These are phyloP conservation scores for Akanthomyces uredinophilus DNA, from an alignment of 2,329 filamentous ascomycete species.

Conservation along the genomic window DNA sequence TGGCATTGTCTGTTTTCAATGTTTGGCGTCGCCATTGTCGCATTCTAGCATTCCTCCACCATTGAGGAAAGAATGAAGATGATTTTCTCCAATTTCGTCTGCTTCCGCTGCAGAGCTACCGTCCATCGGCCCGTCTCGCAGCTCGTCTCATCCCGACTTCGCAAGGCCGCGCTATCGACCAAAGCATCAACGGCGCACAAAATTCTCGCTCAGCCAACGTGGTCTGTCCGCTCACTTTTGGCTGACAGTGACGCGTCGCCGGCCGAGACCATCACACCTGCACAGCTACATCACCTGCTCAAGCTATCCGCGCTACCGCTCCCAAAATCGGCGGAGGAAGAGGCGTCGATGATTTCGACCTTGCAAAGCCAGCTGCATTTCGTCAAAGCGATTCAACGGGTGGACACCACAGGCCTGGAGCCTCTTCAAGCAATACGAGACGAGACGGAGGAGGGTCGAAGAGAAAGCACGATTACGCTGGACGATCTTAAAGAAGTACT, in stretches of 20 bases:
- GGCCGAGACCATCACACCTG: constrained; percentile 49
- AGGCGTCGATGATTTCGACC: constrained; percentile 65
- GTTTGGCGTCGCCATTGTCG: neutral
- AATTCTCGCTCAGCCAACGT: constrained; percentile 67
- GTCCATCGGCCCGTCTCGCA: constrained; percentile 21
- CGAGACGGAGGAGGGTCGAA: constrained; percentile 61
- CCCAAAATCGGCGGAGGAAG: constrained; percentile 57
- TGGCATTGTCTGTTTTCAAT: too few relatives aligned
- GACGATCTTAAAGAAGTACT: constrained; percentile 53
- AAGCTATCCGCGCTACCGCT: constrained; percentile 82
- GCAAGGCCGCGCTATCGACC: constrained; percentile 16
- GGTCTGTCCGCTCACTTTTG: constrained; percentile 77
- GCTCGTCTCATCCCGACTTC: constrained; percentile 13
- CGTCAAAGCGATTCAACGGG: constrained; percentile 76
- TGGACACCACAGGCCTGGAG: constrained; percentile 67
- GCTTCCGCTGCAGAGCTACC: constrained; percentile 26
- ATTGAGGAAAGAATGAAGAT: neutral
- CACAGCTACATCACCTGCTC: constrained; percentile 76
- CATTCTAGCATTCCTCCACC: too few relatives aligned
- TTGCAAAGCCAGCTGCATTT: constrained; percentile 83
- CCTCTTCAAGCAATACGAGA: constrained; percentile 78
- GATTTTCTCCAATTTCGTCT: constrained; percentile 18
- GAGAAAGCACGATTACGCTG: constrained; percentile 55
- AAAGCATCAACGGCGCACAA: constrained; percentile 24
- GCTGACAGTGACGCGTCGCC: constrained; percentile 22